These are phyloP conservation scores for Russula sp. DNA, from an alignment of 768 basidiomycete genomes.

Conservation along the genomic window DNA sequence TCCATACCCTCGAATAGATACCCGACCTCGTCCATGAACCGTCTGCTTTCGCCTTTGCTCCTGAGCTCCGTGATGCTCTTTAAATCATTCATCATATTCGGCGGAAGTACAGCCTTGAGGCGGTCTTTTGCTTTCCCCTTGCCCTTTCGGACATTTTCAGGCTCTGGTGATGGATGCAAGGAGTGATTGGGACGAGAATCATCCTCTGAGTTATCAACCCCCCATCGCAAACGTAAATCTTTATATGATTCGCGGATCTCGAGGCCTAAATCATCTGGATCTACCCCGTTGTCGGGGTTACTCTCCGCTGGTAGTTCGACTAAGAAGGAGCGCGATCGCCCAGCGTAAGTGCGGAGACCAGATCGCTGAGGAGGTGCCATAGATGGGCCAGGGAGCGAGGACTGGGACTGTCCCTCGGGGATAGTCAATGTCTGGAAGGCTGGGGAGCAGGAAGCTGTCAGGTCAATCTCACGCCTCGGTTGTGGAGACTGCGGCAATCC, in stretches of 20 bases:
- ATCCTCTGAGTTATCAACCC: constrained; percentile 73
- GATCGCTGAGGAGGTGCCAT: constrained; percentile 24
- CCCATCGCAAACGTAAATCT: constrained; percentile 69
- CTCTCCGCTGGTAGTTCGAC: constrained; percentile 42
- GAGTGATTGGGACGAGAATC: constrained; percentile 40
- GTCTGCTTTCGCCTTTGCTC: constrained; percentile 70
- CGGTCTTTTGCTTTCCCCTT: constrained; percentile 31
- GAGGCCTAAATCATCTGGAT: constrained; percentile 36
- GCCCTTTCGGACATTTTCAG: constrained; percentile 31
- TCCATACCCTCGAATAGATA: constrained; percentile 80
- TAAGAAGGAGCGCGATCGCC: constrained; percentile 74
- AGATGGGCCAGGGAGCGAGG: constrained; percentile 19
- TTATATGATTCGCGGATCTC: constrained; percentile 64
- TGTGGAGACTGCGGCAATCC: constrained; percentile 14
- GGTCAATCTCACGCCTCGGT: constrained; percentile 22
- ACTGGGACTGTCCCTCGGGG: constrained; percentile 3
- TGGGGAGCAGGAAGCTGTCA: constrained; percentile 2
- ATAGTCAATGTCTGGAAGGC: constrained; percentile 21
- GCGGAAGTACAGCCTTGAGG: constrained; percentile 32
- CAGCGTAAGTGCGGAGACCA: constrained; percentile 62
- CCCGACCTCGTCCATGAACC: constrained; percentile 79
- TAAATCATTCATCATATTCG: constrained; percentile 62
- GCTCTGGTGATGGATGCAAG: constrained; percentile 13
- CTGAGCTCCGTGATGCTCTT: constrained; percentile 77
- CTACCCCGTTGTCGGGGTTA: constrained; percentile 24